Evolutionary conservation across 495 filamentous ascomycete species (phyloP), one percentile per base, ranked within the genome.

Genomic region (Aspergillus sclerotiicarbonarius): DNA sequence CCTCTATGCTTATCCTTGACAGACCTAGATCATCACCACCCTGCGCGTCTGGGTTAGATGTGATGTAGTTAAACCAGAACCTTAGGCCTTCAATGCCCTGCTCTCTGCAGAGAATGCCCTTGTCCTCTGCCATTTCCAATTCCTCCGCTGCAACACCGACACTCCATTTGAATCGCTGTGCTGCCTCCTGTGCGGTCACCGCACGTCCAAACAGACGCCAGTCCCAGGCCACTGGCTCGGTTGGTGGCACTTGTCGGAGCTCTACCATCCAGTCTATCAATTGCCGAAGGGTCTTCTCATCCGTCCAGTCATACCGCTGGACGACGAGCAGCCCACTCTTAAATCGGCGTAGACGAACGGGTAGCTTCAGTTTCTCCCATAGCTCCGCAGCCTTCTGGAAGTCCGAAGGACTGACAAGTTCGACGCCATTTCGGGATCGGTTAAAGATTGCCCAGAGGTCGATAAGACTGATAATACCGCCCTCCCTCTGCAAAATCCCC

Each of bases 371-470:
- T 62, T 89, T 90, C 67, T 94, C 92, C 89, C 93, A 99, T 31
- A 96, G 67, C 49, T 82, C 77, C 2, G 90, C 90, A 3, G 95
- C 95, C 66, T 90, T 91, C 66, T 94, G 89, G 62, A 98, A 95
- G 66, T 99, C 94, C 7, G 84, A 78, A 0, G 94, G 94, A 60
- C 90, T 96, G 59, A 98, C 87, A 8, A 99, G 80, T 68, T 99
- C 95, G 9, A 99, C 92, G 8, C 94, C 94, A 53, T 91, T 91
- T 41, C 95, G 82, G 20, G 90, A 90, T n/a, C 94, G 88, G 65
- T 99, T 99, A 77, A 97, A 97, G 32, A 96, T 82, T 8, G 94
- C 92, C 94, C 94, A 99, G 2, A 98, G 80, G 66, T 99, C 94
- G 19, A 98, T 93, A 8, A 99, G 81, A 53, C 85, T 96, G 71